phyloP scores from a whole-genome alignment of 2,329 filamentous ascomycete genomes.

The Passalora sequoiae region DNA sequence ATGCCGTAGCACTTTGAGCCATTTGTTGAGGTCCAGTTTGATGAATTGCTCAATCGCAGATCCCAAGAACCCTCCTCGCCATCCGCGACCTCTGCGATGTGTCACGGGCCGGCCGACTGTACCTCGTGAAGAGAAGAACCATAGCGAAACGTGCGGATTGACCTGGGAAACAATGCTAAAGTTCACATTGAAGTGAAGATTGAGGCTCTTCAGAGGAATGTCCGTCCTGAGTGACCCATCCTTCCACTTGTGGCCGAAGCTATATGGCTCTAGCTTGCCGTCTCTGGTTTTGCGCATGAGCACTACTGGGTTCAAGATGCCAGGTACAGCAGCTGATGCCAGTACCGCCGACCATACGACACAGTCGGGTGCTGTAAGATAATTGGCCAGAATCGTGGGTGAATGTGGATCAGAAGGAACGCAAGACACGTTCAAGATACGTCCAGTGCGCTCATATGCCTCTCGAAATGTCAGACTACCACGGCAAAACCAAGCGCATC shows the following conservation, averaged over 20 bases:
- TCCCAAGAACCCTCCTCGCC: conserved; percentile 92
- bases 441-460: conserved; percentile 87
- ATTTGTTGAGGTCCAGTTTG: conserved; percentile 95
- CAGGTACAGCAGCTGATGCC: conserved; percentile 90
- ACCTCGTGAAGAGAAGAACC: conserved; percentile 94
- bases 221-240: conserved; percentile 91
- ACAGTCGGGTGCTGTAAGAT: conserved; percentile 90
- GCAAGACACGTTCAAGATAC: conserved; percentile 92
- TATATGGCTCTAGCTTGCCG: conserved; percentile 78
- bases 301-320: conserved; percentile 91
- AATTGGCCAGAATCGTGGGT: conserved; percentile 87
- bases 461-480: conserved; percentile 93
- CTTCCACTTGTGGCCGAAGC: conserved; percentile 99
- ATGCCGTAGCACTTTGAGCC: conserved; percentile 90
- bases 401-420: conserved; percentile 94
- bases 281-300: conserved; percentile 79
- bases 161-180: conserved; percentile 86
- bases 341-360: conserved; percentile 97
- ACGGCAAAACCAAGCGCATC: conserved; percentile 82
- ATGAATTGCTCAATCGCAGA: conserved; percentile 90
- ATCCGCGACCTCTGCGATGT: conserved; percentile 85
- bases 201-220: conserved; percentile 88
- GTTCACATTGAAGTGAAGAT: conserved; percentile 96
- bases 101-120: conserved; percentile 90
- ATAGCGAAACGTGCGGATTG: conserved; percentile 96